These are phyloP conservation scores for Candida pseudoviswanathii DNA, from an alignment of 1,139 yeast species.

Conservation along the genomic window DNA sequence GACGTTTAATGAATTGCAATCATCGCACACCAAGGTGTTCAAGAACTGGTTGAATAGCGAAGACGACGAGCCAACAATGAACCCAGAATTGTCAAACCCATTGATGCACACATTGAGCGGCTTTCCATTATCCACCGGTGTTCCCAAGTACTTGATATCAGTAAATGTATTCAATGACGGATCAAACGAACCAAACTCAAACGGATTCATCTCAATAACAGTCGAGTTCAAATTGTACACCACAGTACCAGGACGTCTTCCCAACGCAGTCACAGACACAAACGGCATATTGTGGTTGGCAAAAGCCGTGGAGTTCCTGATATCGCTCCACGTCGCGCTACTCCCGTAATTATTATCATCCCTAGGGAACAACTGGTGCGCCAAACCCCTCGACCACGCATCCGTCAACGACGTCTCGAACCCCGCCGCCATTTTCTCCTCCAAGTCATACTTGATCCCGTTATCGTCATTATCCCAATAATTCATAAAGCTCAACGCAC, in stretches of 20 bases:
- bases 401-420: slow-evolving; percentile 34
- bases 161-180: slow-evolving; percentile 40
- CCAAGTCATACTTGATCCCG: slow-evolving; percentile 33
- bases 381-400: slow-evolving; percentile 42
- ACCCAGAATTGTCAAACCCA: slow-evolving; percentile 83
- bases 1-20: slow-evolving; percentile 47
- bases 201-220: slow-evolving; percentile 44
- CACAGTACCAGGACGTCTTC: slow-evolving; percentile 37
- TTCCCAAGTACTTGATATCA: slow-evolving; percentile 53
- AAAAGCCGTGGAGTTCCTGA: slow-evolving; percentile 30
- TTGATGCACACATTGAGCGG: slow-evolving; percentile 53
- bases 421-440: slow-evolving; percentile 35
- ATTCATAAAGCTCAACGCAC: slow-evolving; percentile 32
- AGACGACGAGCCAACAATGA: slow-evolving; percentile 79
- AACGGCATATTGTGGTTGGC: slow-evolving; percentile 43
- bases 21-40: slow-evolving; percentile 54
- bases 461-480: slow-evolving; percentile 26
- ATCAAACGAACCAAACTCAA: slow-evolving; percentile 47
- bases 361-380: slow-evolving; percentile 39
- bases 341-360: slow-evolving; percentile 27
- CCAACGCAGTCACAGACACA: slow-evolving; percentile 39
- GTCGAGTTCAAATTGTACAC: slow-evolving; percentile 40
- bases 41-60: slow-evolving; percentile 74
- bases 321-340: slow-evolving; percentile 34
- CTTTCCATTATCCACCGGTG: slow-evolving; percentile 58